phyloP scores from a whole-genome alignment of 352 stramenopile species.

The Phytopythium delawarense region DNA sequence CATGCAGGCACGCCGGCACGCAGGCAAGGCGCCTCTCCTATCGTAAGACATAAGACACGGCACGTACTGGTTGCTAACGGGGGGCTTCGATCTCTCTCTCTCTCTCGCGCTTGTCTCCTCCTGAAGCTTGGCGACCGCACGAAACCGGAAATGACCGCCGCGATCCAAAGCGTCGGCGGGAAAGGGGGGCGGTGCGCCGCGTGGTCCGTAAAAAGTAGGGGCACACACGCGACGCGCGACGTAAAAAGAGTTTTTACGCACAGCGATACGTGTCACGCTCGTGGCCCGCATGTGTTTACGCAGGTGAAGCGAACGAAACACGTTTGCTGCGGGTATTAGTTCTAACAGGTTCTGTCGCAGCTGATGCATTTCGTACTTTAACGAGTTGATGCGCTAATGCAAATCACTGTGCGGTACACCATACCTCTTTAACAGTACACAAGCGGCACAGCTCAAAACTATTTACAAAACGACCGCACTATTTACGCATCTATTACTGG shows the following conservation, averaged over 20 bases:
- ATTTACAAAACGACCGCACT: not conserved
- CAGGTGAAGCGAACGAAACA: not conserved
- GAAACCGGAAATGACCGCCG: constrained; percentile 24
- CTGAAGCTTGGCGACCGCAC: constrained; percentile 20
- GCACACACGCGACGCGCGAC: constrained; percentile 1
- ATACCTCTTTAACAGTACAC: not conserved
- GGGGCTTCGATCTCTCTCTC: constrained; percentile 14
- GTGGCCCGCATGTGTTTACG: not conserved
- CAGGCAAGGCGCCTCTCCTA: not conserved
- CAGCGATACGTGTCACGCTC: constrained; percentile 16
- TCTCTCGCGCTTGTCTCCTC: not conserved
- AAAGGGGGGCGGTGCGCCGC: not conserved
- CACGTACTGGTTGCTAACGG: constrained; percentile 17
- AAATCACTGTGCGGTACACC: not conserved
- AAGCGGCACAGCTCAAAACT: not conserved
- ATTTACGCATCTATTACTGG: not conserved
- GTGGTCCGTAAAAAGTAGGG: constrained; percentile 10
- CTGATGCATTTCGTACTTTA: not conserved
- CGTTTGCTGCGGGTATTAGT: not conserved
- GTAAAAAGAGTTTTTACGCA: constrained; percentile 14
- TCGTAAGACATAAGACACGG: not conserved
- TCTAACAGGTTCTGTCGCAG: not conserved
- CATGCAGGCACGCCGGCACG: not conserved
- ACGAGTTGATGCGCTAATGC: not conserved
- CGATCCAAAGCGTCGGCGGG: constrained; percentile 8